phyloP scores from a whole-genome alignment of 345 rosid species.

The Melastoma malabathricum region DNA sequence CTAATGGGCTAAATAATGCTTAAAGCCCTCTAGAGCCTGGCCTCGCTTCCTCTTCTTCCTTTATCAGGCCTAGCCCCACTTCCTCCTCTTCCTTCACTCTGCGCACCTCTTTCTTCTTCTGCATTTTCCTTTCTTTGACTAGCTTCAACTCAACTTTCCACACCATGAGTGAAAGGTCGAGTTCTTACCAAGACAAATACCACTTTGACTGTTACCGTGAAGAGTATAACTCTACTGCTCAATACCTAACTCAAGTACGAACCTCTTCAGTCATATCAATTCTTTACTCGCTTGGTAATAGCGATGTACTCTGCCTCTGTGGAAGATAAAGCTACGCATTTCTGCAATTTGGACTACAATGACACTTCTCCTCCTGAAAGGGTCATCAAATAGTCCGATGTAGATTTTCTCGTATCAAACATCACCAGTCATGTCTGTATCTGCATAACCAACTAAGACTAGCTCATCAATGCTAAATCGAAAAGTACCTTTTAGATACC shows the following conservation, averaged over 20 bases:
- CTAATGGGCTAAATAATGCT: too few relatives aligned
- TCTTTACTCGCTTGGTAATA: conserved; percentile 1
- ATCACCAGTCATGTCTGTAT: conserved; percentile 1
- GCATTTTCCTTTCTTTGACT: too few relatives aligned
- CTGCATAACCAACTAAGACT: background rate
- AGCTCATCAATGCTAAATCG: too few relatives aligned
- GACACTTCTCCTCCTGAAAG: background rate
- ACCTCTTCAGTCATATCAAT: conserved; percentile 1
- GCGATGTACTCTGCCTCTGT: too few relatives aligned
- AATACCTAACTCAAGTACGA: background rate
- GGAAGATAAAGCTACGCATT: too few relatives aligned
- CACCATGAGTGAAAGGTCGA: background rate
- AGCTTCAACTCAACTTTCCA: too few relatives aligned
- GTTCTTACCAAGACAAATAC: conserved; percentile 1
- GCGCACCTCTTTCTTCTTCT: too few relatives aligned
- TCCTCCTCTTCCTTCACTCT: too few relatives aligned
- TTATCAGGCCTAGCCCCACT: too few relatives aligned
- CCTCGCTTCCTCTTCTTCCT: too few relatives aligned
- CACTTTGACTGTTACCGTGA: background rate
- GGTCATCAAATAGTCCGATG: background rate
- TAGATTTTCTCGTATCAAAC: background rate
- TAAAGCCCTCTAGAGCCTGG: too few relatives aligned
- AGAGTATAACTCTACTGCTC: background rate
- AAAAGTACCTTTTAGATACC: conserved; percentile 1
- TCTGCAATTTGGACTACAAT: too few relatives aligned